Conservation (phyloP, 2,329 filamentous ascomycete species). For the Dendrostoma leiphaemia region DNA sequence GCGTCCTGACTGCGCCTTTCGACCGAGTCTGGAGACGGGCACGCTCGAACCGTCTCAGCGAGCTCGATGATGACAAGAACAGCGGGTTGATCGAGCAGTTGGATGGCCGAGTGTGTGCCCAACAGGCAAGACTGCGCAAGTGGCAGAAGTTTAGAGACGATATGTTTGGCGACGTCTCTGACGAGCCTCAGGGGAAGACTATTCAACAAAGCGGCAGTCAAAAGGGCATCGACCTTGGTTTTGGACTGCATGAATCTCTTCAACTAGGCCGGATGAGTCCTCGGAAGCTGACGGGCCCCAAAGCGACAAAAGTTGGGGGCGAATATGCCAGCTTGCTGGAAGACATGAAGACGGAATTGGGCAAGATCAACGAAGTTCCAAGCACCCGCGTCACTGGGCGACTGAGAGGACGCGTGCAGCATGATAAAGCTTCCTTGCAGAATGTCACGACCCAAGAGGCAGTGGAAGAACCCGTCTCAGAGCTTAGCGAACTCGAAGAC, state of each 20-base stretch:
- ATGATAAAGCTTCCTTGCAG: background rate
- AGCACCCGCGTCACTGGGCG: conserved; percentile 24
- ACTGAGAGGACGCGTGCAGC: background rate
- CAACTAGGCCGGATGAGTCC: conserved; percentile 37
- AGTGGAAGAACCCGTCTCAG: conserved; percentile 39
- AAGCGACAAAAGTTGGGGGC: conserved; percentile 27
- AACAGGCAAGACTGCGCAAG: conserved; percentile 65
- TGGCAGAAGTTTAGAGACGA: conserved; percentile 69
- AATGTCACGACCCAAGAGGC: conserved; percentile 14
- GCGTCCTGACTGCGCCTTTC: conserved; percentile 65
- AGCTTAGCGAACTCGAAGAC: conserved; percentile 54
- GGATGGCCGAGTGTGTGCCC: conserved; percentile 63
- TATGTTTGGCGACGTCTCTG: conserved; percentile 36
- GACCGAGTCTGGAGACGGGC: conserved; percentile 70
- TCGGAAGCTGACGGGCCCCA: conserved; percentile 24
- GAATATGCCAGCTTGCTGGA: conserved; percentile 45
- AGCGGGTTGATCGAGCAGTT: conserved; percentile 67
- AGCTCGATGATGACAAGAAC: conserved; percentile 49
- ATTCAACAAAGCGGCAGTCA: conserved; percentile 24
- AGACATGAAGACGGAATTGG: conserved; percentile 40
- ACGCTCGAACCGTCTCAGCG: conserved; percentile 54
- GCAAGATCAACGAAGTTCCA: conserved; percentile 24
- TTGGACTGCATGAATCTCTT: conserved; percentile 50
- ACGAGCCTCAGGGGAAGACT: conserved; percentile 24
- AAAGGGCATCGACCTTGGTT: conserved; percentile 52